Conservation (phyloP, 1,284 basidiomycete species). For the Trichosporon sp. region DNA sequence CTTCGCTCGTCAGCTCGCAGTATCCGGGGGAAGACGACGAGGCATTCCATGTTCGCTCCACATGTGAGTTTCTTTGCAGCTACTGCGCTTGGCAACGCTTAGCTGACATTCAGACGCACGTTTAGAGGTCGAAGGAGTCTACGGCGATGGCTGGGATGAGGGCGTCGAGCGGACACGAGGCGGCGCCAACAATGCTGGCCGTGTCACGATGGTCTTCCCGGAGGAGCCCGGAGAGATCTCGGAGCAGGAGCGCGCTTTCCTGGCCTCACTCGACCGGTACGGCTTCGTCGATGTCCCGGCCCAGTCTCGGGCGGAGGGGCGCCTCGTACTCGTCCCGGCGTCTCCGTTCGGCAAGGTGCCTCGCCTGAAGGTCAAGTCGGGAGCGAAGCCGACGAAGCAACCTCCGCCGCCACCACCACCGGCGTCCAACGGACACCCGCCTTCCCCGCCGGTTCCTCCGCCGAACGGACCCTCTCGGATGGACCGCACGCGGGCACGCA, state of each 20-base stretch:
- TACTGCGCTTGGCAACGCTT: background rate
- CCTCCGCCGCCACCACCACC: background rate
- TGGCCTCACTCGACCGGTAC: slow-evolving; percentile 68
- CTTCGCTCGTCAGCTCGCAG: slow-evolving; percentile 22
- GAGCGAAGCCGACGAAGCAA: background rate
- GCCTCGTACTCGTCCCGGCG: slow-evolving; percentile 62
- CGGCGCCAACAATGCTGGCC: slow-evolving; percentile 49
- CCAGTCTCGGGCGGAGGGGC: slow-evolving; percentile 57
- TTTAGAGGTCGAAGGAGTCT: slow-evolving; percentile 74
- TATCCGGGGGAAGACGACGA: slow-evolving; percentile 66
- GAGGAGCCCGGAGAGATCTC: slow-evolving; percentile 40
- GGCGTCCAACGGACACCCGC: background rate
- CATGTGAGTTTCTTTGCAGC: slow-evolving; percentile 50
- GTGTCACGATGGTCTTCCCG: slow-evolving; percentile 54
- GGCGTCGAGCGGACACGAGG: slow-evolving; percentile 88
- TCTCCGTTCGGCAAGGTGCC: slow-evolving; percentile 61
- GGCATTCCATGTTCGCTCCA: slow-evolving; percentile 76
- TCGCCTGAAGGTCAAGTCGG: slow-evolving; percentile 40
- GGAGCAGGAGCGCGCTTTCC: slow-evolving; percentile 58
- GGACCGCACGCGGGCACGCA: slow-evolving; percentile 16
- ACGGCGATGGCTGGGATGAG: slow-evolving; percentile 84
- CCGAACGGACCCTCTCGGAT: slow-evolving; percentile 6
- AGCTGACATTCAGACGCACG: slow-evolving; percentile 56
- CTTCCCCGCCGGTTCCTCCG: slow-evolving; percentile 13
- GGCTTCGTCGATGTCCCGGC: slow-evolving; percentile 72